phyloP scores from a whole-genome alignment of 2,329 filamentous ascomycete genomes.

The Pseudonectria buxi region DNA sequence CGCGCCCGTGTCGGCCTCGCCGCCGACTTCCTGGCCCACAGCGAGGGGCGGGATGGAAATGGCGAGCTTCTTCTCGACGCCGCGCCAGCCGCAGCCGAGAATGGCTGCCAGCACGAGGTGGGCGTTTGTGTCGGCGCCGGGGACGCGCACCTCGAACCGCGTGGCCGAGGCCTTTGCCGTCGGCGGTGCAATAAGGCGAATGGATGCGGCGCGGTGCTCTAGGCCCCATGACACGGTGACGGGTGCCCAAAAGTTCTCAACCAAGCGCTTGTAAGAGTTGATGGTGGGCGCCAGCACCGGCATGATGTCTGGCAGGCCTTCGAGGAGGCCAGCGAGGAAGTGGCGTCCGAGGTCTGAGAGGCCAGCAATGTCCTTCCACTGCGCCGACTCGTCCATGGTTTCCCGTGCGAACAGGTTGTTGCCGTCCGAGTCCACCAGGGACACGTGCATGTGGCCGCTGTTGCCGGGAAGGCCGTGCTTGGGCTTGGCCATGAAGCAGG shows the following conservation, averaged over 20 bases:
- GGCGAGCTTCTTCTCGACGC: conserved; percentile 84
- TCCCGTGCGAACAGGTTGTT: conserved; percentile 79
- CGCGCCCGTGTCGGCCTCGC: conserved; percentile 61
- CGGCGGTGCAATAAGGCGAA: conserved; percentile 83
- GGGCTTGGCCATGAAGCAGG: conserved; percentile 98
- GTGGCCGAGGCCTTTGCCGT: conserved; percentile 79
- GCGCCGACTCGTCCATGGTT: conserved; percentile 60
- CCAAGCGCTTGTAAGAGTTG: conserved; percentile 96
- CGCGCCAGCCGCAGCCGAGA: conserved; percentile 81
- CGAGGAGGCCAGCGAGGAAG: conserved; percentile 85
- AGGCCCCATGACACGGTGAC: conserved; percentile 97
- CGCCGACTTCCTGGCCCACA: conserved; percentile 76
- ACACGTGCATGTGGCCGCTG: conserved; percentile 93
- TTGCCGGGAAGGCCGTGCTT: conserved; percentile 86
- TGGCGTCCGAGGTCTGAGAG: conserved; percentile 86
- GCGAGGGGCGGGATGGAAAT: conserved; percentile 77
- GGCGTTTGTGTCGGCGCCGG: conserved; percentile 89
- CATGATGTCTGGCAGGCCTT: conserved; percentile 91
- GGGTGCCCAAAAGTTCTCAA: conserved; percentile 98
- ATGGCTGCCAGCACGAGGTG: conserved; percentile 82
- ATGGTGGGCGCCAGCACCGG: conserved; percentile 88
- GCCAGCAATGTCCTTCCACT: conserved; percentile 67
- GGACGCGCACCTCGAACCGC: conserved; percentile 85
- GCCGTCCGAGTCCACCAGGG: conserved; percentile 70
- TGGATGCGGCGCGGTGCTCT: conserved; percentile 87